A percentile compares a stretch with the other conserved stretches of the same genome.
These are phyloP conservation scores for Ceriops decandra DNA, from an alignment of 345 rosid genomes.

Conservation along the genomic window DNA sequence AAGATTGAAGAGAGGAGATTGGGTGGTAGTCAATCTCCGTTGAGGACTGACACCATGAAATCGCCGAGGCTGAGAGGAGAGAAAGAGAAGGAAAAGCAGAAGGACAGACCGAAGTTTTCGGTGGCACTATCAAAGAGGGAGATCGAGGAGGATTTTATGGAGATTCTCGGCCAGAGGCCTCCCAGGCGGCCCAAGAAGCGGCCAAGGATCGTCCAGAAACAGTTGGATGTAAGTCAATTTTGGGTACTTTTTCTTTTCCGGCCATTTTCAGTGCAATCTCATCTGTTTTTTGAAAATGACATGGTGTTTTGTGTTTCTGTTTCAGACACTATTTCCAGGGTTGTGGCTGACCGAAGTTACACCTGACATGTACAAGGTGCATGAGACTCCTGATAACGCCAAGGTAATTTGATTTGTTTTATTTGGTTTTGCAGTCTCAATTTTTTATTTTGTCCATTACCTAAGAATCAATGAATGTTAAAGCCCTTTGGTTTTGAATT, in stretches of 20 bases:
- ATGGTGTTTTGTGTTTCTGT: neutral
- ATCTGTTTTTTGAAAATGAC: neutral
- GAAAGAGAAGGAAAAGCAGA: constrained; percentile 15
- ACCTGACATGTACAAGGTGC: constrained; percentile 60
- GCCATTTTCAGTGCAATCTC: too few relatives aligned
- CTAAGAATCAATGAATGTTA: too few relatives aligned
- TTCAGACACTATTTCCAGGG: constrained; percentile 66
- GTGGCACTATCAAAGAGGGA: constrained; percentile 56
- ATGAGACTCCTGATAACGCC: constrained; percentile 42
- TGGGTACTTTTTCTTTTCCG: neutral
- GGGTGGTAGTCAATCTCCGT: constrained; percentile 27
- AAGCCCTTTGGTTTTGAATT: too few relatives aligned
- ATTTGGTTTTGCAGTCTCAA: neutral
- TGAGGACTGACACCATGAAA: constrained; percentile 27
- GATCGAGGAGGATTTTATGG: constrained; percentile 63
- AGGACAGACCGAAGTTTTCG: constrained; percentile 38
- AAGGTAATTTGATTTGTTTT: constrained; percentile 40
- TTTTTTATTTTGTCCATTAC: neutral
- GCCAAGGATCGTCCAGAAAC: constrained; percentile 53
- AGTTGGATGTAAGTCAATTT: constrained; percentile 54
- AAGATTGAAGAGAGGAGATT: constrained; percentile 27
- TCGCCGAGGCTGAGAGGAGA: constrained; percentile 25
- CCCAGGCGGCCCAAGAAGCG: constrained; percentile 75
- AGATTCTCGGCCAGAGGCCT: constrained; percentile 46
- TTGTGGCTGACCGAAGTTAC: constrained; percentile 63